These are phyloP conservation scores for Gloeostereum incarnatum DNA, from an alignment of 768 basidiomycete species.

Conservation along the genomic window DNA sequence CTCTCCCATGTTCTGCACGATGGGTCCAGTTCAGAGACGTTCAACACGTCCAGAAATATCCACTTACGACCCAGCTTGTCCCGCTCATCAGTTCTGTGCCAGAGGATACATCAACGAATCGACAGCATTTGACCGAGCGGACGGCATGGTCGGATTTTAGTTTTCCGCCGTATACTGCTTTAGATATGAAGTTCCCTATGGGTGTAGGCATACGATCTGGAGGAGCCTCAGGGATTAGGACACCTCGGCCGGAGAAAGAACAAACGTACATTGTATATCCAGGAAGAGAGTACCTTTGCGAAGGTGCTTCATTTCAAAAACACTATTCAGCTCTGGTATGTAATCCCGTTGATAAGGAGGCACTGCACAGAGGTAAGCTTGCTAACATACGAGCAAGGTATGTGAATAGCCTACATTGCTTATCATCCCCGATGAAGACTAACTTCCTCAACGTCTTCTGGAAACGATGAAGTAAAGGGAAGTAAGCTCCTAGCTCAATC, in stretches of 20 bases:
- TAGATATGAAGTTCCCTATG: slow-evolving; percentile 66
- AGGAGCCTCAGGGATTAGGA: slow-evolving; percentile 1
- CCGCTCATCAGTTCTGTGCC: slow-evolving; percentile 27
- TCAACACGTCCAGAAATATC: too few relatives aligned
- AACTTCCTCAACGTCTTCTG: slow-evolving; percentile 17
- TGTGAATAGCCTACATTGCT: slow-evolving; percentile 20
- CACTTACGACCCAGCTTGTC: too few relatives aligned
- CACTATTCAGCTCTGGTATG: slow-evolving; percentile 52
- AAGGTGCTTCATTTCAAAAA: slow-evolving; percentile 69
- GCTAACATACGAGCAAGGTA: neutral
- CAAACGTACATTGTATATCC: slow-evolving; percentile 60
- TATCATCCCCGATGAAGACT: slow-evolving; percentile 26
- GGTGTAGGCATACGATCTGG: slow-evolving; percentile 80
- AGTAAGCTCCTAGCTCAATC: slow-evolving; percentile 24
- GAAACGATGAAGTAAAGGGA: slow-evolving; percentile 16
- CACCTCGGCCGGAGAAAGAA: slow-evolving; percentile 3
- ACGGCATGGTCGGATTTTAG: slow-evolving; percentile 49
- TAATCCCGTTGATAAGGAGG: slow-evolving; percentile 75
- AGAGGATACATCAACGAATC: slow-evolving; percentile 54
- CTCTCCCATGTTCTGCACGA: slow-evolving; percentile 51
- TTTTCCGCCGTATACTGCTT: slow-evolving; percentile 49
- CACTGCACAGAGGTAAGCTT: slow-evolving; percentile 31
- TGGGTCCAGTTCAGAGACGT: too few relatives aligned
- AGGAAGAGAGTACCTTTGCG: slow-evolving; percentile 40
- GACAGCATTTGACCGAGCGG: slow-evolving; percentile 32